phyloP scores from a whole-genome alignment of 2,329 filamentous ascomycete genomes.

The Neonectria faginata region DNA sequence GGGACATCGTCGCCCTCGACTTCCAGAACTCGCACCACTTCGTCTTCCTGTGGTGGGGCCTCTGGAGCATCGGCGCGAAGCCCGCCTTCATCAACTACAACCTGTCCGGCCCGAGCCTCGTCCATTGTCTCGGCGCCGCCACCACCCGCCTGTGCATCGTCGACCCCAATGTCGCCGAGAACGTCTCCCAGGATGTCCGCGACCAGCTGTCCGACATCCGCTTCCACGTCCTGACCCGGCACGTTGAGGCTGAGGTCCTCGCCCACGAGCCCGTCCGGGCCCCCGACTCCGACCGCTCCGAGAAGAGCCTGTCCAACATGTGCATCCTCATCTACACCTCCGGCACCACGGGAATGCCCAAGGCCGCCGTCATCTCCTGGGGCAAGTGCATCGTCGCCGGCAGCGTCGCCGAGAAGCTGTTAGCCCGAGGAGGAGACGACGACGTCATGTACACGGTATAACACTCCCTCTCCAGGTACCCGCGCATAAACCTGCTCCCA shows the following conservation, averaged over 20 bases:
- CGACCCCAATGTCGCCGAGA: slow-evolving; percentile 69
- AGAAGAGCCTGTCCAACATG: slow-evolving; percentile 66
- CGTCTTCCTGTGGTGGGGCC: slow-evolving; percentile 78
- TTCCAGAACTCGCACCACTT: slow-evolving; percentile 86
- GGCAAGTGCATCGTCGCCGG: slow-evolving; percentile 68
- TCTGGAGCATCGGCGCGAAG: slow-evolving; percentile 86
- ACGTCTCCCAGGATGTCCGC: slow-evolving; percentile 69
- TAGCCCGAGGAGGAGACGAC: slow-evolving; percentile 65
- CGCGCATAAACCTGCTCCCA: neutral
- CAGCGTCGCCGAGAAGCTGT: slow-evolving; percentile 55
- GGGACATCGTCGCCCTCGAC: slow-evolving; percentile 83
- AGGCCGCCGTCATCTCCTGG: slow-evolving; percentile 82
- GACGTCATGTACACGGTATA: slow-evolving; percentile 82
- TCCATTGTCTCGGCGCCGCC: slow-evolving; percentile 79
- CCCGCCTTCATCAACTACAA: slow-evolving; percentile 94
- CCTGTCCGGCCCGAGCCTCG: slow-evolving; percentile 74
- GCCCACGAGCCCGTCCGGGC: slow-evolving; percentile 65
- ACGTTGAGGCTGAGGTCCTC: slow-evolving; percentile 66
- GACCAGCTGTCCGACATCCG: slow-evolving; percentile 62
- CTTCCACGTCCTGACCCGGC: slow-evolving; percentile 71
- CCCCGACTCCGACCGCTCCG: slow-evolving; percentile 67
- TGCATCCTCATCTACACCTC: slow-evolving; percentile 86
- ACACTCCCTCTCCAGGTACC: no score
- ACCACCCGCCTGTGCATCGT: slow-evolving; percentile 76
- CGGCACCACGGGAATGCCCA: slow-evolving; percentile 86